Evolutionary conservation across 352 stramenopile species (phyloP), one percentile per base, ranked within the genome.

Genomic region (Phytophthora melonis): DNA sequence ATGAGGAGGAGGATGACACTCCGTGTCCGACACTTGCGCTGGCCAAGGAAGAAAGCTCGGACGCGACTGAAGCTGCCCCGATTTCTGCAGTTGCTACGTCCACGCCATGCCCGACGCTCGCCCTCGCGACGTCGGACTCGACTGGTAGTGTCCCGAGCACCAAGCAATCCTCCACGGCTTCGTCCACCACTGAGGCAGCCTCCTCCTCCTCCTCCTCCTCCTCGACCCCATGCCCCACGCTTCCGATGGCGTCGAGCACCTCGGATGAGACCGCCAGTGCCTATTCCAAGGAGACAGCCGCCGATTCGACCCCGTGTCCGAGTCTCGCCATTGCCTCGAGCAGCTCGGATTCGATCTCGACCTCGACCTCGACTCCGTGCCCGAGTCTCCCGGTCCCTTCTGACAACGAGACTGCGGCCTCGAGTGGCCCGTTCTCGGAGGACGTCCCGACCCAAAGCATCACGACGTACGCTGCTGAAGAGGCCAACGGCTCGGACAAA

Each of bases 11-110:
- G 9, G 30, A 58, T 7, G 4, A 5, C 25, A 30, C 25, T 30
- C 50, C 62, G 34, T 61, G 62, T 21, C 62, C 62, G 36, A 68
- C 62, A 34, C 36, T 68, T 47, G 61, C 61, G 14, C 50, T 68
- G 23, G 49, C 49, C 13, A 55, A 39, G 5, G 52, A 21, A n/a
- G 52, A 21, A n/a, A 49, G 41, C 41, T 49, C n/a, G 18, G 45
- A 53, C 18, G 13, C 16, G n/a, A 30, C n/a, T 14, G 9, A 16
- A 27, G 45, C 45, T 27, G 45, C 45, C n/a, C 45, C 13, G n/a
- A 53, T 8, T 23, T 53, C 45, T 25, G 45, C 18, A 53, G 19
- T n/a, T 27, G 19, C 45, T 53, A 14, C 45, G 7, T 53, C 50
- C 23, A 57, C 50, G 10, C 50, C 50, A 19, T 57, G 50, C 23